Evolutionary conservation across 2,329 filamentous ascomycete genomes (phyloP), one percentile per base, ranked within the genome.

Genomic region (Aspergillus fumigatus): DNA sequence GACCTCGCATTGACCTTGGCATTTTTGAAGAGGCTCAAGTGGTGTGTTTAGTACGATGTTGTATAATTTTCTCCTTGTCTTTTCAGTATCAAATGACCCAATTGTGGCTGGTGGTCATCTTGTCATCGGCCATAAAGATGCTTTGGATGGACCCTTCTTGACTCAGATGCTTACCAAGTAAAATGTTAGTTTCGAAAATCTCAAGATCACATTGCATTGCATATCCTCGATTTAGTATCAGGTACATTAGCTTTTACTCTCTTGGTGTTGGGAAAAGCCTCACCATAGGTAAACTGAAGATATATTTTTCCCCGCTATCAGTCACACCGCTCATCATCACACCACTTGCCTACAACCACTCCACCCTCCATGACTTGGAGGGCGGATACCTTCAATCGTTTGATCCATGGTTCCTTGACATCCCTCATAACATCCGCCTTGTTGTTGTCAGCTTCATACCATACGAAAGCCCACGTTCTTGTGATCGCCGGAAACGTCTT

Each of bases 291-390:
- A 50, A n/a, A 27, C 38, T 55, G 35, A 43, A 50, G 32, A 49
- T 48, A 48, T 41, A 43, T 50, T 25, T 47, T 48, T 56, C 43
- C 54, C 57, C 59, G 59, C 58, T 53, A 52, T 56, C 58, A 58
- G 60, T 62, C 65, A 70, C 69, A 70, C 69, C 68, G 62, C 65
- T 56, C 57, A 52, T 54, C 53, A 59, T 62, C 63, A 62, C 62
- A 64, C 62, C 63, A 65, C 62, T 62, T 59, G 27, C 53, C 25
- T 23, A 43, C 52, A 29, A 53, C 43, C 50, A 32, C 26, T 56
- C 53, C 41, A 35, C 26, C 32, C n/a, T 43, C 53, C 35, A 14
- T 51, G 49, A 17, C 49, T 47, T 23, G 26, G 43, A 47, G 1
- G 5, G 43, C 11, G 19, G 43, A 47, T 7, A 23, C 21, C 41